Evolutionary conservation across 352 stramenopile species (phyloP).

Genomic region (Salisapilia sapeloensis): DNA sequence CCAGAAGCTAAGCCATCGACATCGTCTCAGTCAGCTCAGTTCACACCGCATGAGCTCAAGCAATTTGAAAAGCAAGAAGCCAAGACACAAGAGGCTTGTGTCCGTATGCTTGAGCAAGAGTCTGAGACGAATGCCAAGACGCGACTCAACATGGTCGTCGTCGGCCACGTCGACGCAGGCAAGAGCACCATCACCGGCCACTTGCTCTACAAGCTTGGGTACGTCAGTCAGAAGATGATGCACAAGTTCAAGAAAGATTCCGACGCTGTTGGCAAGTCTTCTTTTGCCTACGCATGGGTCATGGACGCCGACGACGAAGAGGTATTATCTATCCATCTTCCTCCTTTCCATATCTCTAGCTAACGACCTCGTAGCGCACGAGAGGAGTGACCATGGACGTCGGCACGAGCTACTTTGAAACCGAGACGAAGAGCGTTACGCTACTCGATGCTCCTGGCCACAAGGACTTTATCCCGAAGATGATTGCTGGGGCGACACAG

Average conservation of each 20-base stretch:
- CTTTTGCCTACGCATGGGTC: constrained; percentile 93
- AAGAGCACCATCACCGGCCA: constrained; percentile 97
- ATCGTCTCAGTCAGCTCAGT: constrained; percentile 9
- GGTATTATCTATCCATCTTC: constrained; percentile 1
- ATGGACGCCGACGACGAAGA: constrained; percentile 82
- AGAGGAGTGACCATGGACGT: constrained; percentile 98
- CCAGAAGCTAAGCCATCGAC: background rate
- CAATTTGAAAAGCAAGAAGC: constrained; percentile 49
- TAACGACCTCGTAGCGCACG: constrained; percentile 50
- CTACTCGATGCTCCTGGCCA: constrained; percentile 95
- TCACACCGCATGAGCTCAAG: constrained; percentile 38
- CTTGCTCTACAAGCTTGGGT: constrained; percentile 83
- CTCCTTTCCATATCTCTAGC: constrained; percentile 4
- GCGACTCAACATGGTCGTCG: constrained; percentile 89
- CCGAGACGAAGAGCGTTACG: constrained; percentile 82
- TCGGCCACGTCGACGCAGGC: constrained; percentile 95
- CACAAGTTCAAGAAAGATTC: constrained; percentile 88
- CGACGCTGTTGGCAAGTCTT: constrained; percentile 84
- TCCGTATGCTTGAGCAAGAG: constrained; percentile 22
- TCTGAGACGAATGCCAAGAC: constrained; percentile 26
- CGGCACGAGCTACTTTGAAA: constrained; percentile 87
- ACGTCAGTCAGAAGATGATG: constrained; percentile 76
- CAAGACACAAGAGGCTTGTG: constrained; percentile 41
- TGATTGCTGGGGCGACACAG: constrained; percentile 91
- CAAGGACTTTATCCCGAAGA: constrained; percentile 94